These are phyloP conservation scores for Penicillium capsulatum DNA, from an alignment of 2,329 filamentous ascomycete genomes.

Conservation along the genomic window DNA sequence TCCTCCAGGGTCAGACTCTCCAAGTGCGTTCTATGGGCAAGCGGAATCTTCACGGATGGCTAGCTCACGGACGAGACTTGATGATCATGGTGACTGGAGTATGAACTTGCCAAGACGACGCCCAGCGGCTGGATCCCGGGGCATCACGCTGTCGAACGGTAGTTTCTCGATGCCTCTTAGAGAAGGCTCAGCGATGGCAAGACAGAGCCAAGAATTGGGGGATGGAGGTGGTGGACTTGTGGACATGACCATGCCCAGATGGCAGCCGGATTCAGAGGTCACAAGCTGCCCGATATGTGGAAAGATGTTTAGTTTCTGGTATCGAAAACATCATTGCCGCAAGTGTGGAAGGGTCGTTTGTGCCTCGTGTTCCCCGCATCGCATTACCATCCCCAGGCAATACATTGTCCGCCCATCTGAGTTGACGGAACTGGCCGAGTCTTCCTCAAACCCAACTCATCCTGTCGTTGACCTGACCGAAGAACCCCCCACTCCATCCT, in stretches of 20 bases:
- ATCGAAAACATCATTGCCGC: conserved; percentile 90
- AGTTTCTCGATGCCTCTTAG: too few species aligned
- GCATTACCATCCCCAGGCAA: conserved; percentile 88
- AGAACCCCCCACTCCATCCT: conserved; percentile 31
- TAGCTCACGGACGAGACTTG: too few species aligned
- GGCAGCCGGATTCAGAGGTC: conserved; percentile 85
- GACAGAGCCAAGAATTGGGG: neutral
- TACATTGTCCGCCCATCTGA: conserved; percentile 81
- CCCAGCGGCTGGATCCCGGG: too few species aligned
- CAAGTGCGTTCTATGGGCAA: neutral
- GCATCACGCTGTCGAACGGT: neutral
- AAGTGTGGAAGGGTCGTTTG: conserved; percentile 95
- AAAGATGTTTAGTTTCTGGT: conserved; percentile 74
- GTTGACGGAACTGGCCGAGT: conserved; percentile 38
- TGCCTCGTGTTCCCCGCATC: conserved; percentile 81
- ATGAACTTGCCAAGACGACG: too few species aligned
- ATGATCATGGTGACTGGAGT: too few species aligned
- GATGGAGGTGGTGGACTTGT: neutral
- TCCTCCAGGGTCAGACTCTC: conserved; percentile 16
- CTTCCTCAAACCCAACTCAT: conserved; percentile 38
- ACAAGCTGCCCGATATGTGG: conserved; percentile 79
- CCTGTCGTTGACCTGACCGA: conserved; percentile 46
- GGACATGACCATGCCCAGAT: conserved; percentile 56
- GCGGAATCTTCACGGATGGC: neutral
- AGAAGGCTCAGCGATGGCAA: too few species aligned